Conservation (phyloP, 331 rosid genomes). For the Dryas integrifolia region DNA sequence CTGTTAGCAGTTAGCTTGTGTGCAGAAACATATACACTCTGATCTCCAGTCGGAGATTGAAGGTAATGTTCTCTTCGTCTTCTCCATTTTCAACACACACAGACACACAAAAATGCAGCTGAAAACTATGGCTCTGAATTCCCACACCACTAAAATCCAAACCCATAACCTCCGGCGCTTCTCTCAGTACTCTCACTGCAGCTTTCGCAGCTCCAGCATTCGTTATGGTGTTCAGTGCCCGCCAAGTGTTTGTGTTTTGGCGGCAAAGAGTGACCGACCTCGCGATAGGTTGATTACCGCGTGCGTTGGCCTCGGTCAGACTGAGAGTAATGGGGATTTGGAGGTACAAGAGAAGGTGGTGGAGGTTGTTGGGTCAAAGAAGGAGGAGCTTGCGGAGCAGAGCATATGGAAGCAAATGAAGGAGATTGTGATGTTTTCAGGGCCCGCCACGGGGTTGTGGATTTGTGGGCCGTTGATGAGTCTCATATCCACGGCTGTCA, state of each 20-base stretch:
- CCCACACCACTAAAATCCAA: slow-evolving; percentile 22
- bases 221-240: neutral
- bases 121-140: slow-evolving; percentile 2
- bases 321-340: neutral
- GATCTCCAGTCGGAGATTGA: too few relatives aligned
- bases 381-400: slow-evolving; percentile 38
- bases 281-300: slow-evolving; percentile 11
- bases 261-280: neutral
- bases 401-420: slow-evolving; percentile 69
- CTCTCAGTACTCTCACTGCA: neutral
- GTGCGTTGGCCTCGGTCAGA: slow-evolving; percentile 18
- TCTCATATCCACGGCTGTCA: slow-evolving; percentile 77
- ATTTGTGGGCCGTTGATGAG: slow-evolving; percentile 83
- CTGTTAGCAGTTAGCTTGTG: too few relatives aligned
- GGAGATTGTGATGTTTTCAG: slow-evolving; percentile 69
- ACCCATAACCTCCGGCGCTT: slow-evolving; percentile 4
- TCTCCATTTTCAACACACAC: neutral
- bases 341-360: slow-evolving; percentile 8
- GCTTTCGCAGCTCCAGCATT: neutral
- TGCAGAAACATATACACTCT: neutral
- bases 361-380: slow-evolving; percentile 3
- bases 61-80: neutral
- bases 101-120: slow-evolving; percentile 26
- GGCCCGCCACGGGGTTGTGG: slow-evolving; percentile 84
- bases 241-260: neutral